Conservation (phyloP, 2,329 filamentous ascomycete genomes). For the Coniella vitis region DNA sequence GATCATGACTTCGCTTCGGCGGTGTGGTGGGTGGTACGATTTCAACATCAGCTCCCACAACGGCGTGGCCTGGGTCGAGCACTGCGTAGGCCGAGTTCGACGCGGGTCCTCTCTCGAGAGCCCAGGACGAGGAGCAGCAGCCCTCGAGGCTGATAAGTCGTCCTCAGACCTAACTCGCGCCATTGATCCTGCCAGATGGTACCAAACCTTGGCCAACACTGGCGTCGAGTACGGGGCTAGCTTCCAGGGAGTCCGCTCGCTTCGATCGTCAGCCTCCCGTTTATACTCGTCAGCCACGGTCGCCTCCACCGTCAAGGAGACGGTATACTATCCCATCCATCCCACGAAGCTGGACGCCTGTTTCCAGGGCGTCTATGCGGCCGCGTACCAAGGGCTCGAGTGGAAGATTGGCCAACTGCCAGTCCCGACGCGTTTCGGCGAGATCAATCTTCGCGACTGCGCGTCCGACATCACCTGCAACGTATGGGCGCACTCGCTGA, state of each 20-base stretch:
- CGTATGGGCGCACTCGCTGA: background rate
- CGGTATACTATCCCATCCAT: background rate
- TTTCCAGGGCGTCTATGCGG: background rate
- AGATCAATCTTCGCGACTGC: background rate
- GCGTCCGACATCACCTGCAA: background rate
- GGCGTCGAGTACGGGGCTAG: background rate
- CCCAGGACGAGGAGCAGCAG: too few relatives aligned
- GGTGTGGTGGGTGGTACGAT: too few relatives aligned
- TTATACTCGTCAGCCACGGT: background rate
- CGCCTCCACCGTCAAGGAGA: background rate
- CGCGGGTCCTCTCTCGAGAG: too few relatives aligned
- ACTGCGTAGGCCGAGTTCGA: conserved; percentile 21
- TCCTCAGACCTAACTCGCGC: background rate
- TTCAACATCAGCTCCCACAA: conserved; percentile 24
- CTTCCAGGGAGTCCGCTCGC: background rate
- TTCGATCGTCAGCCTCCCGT: background rate
- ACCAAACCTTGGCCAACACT: background rate
- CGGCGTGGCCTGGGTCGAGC: conserved; percentile 22
- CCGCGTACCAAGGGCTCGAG: background rate
- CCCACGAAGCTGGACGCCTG: background rate
- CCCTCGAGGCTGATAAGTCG: background rate
- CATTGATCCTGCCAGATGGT: background rate
- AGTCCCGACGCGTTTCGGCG: background rate
- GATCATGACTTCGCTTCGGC: too few relatives aligned
- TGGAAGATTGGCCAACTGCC: background rate